A percentile compares a stretch with the other conserved stretches of the same genome.
These are phyloP conservation scores for Strobilomyces dryophilus DNA, from an alignment of 768 basidiomycete species.

Conservation along the genomic window DNA sequence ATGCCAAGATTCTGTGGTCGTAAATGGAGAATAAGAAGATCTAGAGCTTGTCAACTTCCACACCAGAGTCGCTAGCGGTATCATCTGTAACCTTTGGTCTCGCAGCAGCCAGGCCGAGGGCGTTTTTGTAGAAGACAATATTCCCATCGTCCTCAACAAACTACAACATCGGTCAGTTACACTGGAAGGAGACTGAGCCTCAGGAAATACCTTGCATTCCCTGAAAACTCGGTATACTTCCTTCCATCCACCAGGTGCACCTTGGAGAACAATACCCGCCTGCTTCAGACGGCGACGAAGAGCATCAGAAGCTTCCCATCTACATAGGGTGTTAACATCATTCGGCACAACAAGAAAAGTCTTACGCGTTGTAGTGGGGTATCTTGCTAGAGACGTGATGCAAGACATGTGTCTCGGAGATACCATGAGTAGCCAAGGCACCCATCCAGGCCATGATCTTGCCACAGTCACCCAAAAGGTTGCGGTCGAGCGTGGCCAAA, in stretches of 20 bases:
- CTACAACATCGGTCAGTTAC: constrained; percentile 27
- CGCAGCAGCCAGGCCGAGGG: constrained; percentile 67
- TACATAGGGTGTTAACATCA: constrained; percentile 19
- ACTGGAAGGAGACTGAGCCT: not conserved
- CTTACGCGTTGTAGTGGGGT: constrained; percentile 86
- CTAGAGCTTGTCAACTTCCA: constrained; percentile 47
- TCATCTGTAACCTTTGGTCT: constrained; percentile 63
- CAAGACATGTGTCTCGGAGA: constrained; percentile 89
- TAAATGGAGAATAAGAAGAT: constrained; percentile 3
- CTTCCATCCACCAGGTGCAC: constrained; percentile 73
- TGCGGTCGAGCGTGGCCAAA: constrained; percentile 86
- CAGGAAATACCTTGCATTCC: constrained; percentile 60
- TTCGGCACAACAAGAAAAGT: not conserved
- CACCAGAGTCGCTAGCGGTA: constrained; percentile 60
- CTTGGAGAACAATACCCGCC: constrained; percentile 59
- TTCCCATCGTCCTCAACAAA: constrained; percentile 95
- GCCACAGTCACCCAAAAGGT: constrained; percentile 73
- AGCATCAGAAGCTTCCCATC: constrained; percentile 89
- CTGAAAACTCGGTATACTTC: constrained; percentile 75
- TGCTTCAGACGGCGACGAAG: constrained; percentile 68
- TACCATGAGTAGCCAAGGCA: constrained; percentile 80
- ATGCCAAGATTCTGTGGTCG: not conserved
- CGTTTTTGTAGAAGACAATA: constrained; percentile 90
- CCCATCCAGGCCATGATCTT: constrained; percentile 82
- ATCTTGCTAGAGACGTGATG: constrained; percentile 96